Evolutionary conservation across 2,329 filamentous ascomycete species (phyloP), one percentile per base, ranked within the genome.

Genomic region (Penicillium hesseltinei): DNA sequence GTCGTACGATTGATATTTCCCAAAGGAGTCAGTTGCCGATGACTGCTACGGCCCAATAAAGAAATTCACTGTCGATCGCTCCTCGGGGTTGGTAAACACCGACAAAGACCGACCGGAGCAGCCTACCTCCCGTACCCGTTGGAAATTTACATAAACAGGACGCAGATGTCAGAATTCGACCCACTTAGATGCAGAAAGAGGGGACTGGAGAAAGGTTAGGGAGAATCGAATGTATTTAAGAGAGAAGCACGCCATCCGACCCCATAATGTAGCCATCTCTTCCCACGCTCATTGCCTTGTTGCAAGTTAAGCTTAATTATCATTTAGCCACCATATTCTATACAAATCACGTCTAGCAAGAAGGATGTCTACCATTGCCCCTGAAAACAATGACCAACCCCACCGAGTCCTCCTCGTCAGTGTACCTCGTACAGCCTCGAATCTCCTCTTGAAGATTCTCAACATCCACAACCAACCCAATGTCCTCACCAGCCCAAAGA

Each of bases 371-470:
- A 33, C 29, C 17, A 8, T 6, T 13, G 4, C 15, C 3, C 31
- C 15, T 1, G 10, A 27, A 25, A 23, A 42, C 7, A 17, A 39
- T 3, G 27, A 27, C 21, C 6, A n/a, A 19, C 45, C 55, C 7
- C 51, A 35, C 15, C 55, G 42, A n/a, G 21, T 60, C 10, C 44
- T 56, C 4, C 53, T 62, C 27, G 25, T 60, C 48, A 59, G 58
- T 40, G 13, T 51, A 10, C 56, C 58, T 6, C 62, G 62, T 46
- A 62, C 62, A 1, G 60, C 60, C 15, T 64, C 62, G 2, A 59
- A 62, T 35, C 56, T 64, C 5, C 54, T 64, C 25, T 2, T 62
- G 38, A 62, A 59, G 11, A 46, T 64, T 19, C 48, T 64, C 33
- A 48, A 56, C 33, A 42, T 64, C 45, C 25, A 39, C 6, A 56